Conservation (phyloP, 129 eudicot species). For the Calendula officinalis region DNA sequence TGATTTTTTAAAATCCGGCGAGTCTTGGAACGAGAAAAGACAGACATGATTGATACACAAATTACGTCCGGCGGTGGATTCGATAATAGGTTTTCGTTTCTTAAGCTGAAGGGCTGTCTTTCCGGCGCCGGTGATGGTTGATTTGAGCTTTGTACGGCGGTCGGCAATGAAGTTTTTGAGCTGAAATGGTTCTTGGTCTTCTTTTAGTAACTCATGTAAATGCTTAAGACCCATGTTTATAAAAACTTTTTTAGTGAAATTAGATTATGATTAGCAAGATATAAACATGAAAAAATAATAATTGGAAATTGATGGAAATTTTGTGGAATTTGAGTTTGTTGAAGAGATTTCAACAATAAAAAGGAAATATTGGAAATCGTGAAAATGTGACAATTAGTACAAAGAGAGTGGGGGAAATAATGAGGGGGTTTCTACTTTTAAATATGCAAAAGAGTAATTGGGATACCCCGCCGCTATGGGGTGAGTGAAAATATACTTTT, state of each 20-base stretch:
- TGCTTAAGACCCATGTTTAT: conserved; percentile 18
- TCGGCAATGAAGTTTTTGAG: conserved; percentile 45
- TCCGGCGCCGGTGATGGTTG: conserved; percentile 14
- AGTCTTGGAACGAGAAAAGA: conserved; percentile 49
- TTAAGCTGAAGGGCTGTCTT: conserved; percentile 30
- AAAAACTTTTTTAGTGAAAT: background rate
- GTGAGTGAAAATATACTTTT: conserved; percentile 23
- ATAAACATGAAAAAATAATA: background rate
- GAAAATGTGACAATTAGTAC: background rate
- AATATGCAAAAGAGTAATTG: conserved; percentile 36
- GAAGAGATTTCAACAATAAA: conserved; percentile 36
- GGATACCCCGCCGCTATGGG: conserved; percentile 26
- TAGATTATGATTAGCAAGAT: background rate
- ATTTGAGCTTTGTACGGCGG: conserved; percentile 38
- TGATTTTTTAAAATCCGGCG: conserved; percentile 57
- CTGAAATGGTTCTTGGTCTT: conserved; percentile 75
- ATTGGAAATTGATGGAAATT: background rate
- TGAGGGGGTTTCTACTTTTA: conserved; percentile 56
- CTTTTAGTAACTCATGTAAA: conserved; percentile 52
- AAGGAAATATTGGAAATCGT: conserved; percentile 27
- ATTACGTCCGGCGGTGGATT: conserved; percentile 9
- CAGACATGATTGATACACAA: conserved; percentile 65
- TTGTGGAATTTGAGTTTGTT: conserved; percentile 26
- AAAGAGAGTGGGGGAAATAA: conserved; percentile 21
- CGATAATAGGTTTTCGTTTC: conserved; percentile 40